Percentiles rank a stretch among this genome's conserved stretches.
Evolutionary conservation across 331 rosid species (phyloP).

Genomic region (Pyracantha coccinea): DNA sequence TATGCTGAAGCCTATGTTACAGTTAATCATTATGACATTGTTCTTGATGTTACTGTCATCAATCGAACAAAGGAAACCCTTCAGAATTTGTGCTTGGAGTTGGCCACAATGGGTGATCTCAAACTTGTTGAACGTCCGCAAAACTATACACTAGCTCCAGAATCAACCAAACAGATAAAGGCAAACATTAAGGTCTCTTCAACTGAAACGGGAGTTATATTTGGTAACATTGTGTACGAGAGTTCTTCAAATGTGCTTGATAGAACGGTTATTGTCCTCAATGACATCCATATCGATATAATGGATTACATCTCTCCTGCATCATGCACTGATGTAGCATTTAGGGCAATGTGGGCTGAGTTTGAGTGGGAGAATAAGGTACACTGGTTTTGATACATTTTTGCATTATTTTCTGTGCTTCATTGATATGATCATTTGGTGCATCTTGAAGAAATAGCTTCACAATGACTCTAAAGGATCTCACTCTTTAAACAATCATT

Average conservation of each 20-base stretch:
- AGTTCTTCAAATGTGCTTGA: slow-evolving; percentile 87
- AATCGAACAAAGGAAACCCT: slow-evolving; percentile 95
- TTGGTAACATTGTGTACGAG: slow-evolving; percentile 97
- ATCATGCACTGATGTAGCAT: slow-evolving; percentile 83
- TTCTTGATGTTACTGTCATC: slow-evolving; percentile 94
- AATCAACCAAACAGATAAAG: slow-evolving; percentile 91
- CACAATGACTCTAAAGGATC: not conserved
- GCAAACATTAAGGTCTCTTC: slow-evolving; percentile 99
- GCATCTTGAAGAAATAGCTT: not conserved
- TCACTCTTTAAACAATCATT: not conserved
- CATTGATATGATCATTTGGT: not conserved
- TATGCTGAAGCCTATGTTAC: slow-evolving; percentile 99
- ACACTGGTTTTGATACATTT: slow-evolving; percentile 7
- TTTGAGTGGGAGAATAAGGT: slow-evolving; percentile 99
- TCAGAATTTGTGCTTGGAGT: slow-evolving; percentile 95
- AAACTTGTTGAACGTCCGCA: slow-evolving; percentile 99
- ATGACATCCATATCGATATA: slow-evolving; percentile 98
- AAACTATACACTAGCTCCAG: slow-evolving; percentile 95
- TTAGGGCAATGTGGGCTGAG: slow-evolving; percentile 99
- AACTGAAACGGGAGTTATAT: slow-evolving; percentile 95
- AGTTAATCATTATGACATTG: slow-evolving; percentile 95
- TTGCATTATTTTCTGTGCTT: not conserved
- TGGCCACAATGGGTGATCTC: slow-evolving; percentile 99
- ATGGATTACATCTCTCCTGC: slow-evolving; percentile 99
- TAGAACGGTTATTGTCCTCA: slow-evolving; percentile 88